Percentiles rank a stretch among this genome's conserved stretches.
These are phyloP conservation scores for Sugiyamaella smithiae DNA, from an alignment of 805 yeast species.

Conservation along the genomic window DNA sequence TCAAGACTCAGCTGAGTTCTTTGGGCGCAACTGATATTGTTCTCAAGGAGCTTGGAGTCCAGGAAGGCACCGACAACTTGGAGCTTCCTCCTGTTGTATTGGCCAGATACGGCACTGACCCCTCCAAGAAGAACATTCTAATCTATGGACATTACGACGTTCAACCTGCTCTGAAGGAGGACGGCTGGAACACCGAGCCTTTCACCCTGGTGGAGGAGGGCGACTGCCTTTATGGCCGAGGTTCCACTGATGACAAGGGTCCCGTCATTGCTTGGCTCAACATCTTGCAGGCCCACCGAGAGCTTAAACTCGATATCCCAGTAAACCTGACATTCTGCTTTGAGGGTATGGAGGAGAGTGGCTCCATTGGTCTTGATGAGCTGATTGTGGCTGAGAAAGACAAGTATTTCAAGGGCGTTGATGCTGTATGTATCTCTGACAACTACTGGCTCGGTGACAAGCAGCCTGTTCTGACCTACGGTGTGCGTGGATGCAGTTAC, in stretches of 20 bases:
- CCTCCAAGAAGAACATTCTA: slow-evolving; percentile 80
- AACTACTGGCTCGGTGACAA: slow-evolving; percentile 98
- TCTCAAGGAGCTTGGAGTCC: slow-evolving; percentile 78
- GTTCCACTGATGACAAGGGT: slow-evolving; percentile 96
- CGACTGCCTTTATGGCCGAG: slow-evolving; percentile 81
- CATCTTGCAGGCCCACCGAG: slow-evolving; percentile 84
- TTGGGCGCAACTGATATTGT: slow-evolving; percentile 84
- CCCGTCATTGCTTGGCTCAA: slow-evolving; percentile 98
- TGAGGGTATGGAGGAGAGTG: slow-evolving; percentile 99
- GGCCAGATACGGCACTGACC: slow-evolving; percentile 80
- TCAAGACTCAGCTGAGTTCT: slow-evolving; percentile 60
- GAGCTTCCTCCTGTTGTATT: slow-evolving; percentile 93
- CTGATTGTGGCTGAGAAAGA: slow-evolving; percentile 77
- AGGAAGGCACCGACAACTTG: slow-evolving; percentile 64
- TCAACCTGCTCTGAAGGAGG: slow-evolving; percentile 89
- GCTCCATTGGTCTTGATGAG: slow-evolving; percentile 86
- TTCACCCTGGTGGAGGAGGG: slow-evolving; percentile 69
- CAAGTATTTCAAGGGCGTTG: slow-evolving; percentile 79
- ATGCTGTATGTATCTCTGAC: slow-evolving; percentile 93
- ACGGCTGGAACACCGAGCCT: slow-evolving; percentile 96
- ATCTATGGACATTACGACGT: slow-evolving; percentile 98
- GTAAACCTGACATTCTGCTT: slow-evolving; percentile 90
- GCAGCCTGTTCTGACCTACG: slow-evolving; percentile 96
- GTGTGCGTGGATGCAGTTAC: slow-evolving; percentile 94
- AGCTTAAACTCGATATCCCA: slow-evolving; percentile 82